Evolutionary conservation across 805 yeast species (phyloP), one percentile per base, ranked within the genome.

Genomic region (Nakazawaea wickerhamii): DNA sequence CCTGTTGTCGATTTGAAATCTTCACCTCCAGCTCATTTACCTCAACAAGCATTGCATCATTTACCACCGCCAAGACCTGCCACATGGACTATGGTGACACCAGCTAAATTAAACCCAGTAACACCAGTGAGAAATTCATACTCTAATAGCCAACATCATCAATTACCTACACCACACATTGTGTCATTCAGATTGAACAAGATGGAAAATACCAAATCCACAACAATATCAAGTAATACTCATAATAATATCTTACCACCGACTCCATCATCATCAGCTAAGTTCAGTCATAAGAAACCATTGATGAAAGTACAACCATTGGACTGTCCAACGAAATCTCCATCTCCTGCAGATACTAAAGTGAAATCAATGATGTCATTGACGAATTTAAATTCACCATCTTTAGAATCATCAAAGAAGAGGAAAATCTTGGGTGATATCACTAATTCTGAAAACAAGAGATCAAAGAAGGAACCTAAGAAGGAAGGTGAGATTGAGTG

Each of bases 171-270:
- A 13, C 50, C 54, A 21, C 47, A 51, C 6, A 55, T 64, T 18
- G 58, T 58, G 61, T 64, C 68, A 2, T 64, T 65, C 53, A 63
- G 59, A 48, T 61, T 65, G 49, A 59, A 58, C 42, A 42, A 37
- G 27, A 22, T 13, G 15, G 40, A 36, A 5, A 6, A 13, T n/a
- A 13, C 30, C 7, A 19, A 20, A 20, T n/a, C 22, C 9, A 57
- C 67, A 14, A 55, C 45, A 32, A 14, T 38, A 20, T 18, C 37
- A n/a, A 18, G 23, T 5, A 40, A 28, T 20, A 40, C 41, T 6
- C 21, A 60, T 20, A 60, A 58, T 30, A 47, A 57, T 44, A 13
- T 22, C 13, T 61, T 60, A 9, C 50, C 57, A 15, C 54, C 59
- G 40, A 52, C 58, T 18, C 61, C 63, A 4, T 42, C 51, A 31